phyloP scores from a whole-genome alignment of 371 early-diverging fungal species.

The Choanephora cucurbitarum region DNA sequence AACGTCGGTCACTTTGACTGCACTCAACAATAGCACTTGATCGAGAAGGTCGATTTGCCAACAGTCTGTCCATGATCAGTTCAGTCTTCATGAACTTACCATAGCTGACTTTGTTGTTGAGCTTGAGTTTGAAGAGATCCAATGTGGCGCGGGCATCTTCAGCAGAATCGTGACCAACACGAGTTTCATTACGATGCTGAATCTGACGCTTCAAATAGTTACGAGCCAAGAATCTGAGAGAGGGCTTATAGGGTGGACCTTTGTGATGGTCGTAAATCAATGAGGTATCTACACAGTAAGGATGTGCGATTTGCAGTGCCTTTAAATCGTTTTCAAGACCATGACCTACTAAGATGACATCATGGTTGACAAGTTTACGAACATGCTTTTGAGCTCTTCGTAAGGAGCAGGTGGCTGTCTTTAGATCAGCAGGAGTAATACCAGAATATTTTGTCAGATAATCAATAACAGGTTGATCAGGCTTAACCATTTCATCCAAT shows the following conservation, averaged over 20 bases:
- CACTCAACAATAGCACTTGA: constrained; percentile 50
- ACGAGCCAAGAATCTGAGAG: constrained; percentile 61
- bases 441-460: constrained; percentile 74
- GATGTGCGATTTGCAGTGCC: constrained; percentile 56
- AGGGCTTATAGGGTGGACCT: constrained; percentile 61
- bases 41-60: constrained; percentile 37
- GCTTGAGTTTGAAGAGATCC: constrained; percentile 67
- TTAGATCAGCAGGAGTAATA: constrained; percentile 63
- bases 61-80: constrained; percentile 53
- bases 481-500: constrained; percentile 74
- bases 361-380: constrained; percentile 49
- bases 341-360: constrained; percentile 62
- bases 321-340: constrained; percentile 46
- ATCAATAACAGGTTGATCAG: constrained; percentile 66
- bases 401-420: constrained; percentile 53
- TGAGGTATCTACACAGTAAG: constrained; percentile 74
- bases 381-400: constrained; percentile 63
- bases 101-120: constrained; percentile 50
- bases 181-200: constrained; percentile 47
- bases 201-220: constrained; percentile 61
- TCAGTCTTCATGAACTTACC: constrained; percentile 53
- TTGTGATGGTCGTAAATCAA: constrained; percentile 61
- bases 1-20: constrained; percentile 11
- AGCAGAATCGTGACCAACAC: constrained; percentile 73
- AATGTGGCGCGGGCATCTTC: constrained; percentile 79